Base-by-base conservation (phyloP, 805 yeast genomes). In the Tetrapisispora namnaoensis region DNA sequence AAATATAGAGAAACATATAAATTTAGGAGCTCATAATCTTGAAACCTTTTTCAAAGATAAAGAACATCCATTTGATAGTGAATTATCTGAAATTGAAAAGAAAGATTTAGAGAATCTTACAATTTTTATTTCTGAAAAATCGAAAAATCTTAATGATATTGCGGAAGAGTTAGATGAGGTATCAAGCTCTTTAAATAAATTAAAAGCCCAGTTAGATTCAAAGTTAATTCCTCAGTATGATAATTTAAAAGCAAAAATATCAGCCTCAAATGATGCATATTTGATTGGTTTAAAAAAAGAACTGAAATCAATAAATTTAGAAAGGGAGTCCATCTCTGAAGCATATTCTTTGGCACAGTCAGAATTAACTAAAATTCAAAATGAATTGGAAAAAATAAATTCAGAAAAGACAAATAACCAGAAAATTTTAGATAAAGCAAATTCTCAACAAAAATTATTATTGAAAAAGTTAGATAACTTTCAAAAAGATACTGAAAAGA, bases 401-500 rank as follows among this genome's bases (percentile, higher is more conserved):
- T 62, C 36, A 49, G 62, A 37, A 35, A 48, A 42, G 32, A 49
- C 61, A 24, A 59, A 57, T 6, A 63, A 72, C 37, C 74, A 75
- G 46, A 64, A 67, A 17, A 54, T 67, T 11, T 58, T 82, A 42
- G 70, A 72, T 17, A 72, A 74, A 47, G 70, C 83, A 8, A 78
- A 82, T 58, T 76, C 77, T 2, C 75, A 75, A 41, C 95, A 85
- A 59, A 66, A 75, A 2, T 60, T 70, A 17, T 61, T 78, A 1
- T 61, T 83, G 37, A 75, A 72, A 47, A 75, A 76, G 49, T 66
- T 89, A 27, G 88, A 83, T 46, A 73, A 72, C 41, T 77, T 73
- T 47, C 80, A 83, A 49, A 82, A 81, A 53, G 66, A 60, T n/a
- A 74, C 83, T 0, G 95, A 88, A 57, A 81, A 76, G 49, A 71